These are phyloP conservation scores for Talaromyces nanjingensis DNA, from an alignment of 495 filamentous ascomycete species.

Conservation along the genomic window DNA sequence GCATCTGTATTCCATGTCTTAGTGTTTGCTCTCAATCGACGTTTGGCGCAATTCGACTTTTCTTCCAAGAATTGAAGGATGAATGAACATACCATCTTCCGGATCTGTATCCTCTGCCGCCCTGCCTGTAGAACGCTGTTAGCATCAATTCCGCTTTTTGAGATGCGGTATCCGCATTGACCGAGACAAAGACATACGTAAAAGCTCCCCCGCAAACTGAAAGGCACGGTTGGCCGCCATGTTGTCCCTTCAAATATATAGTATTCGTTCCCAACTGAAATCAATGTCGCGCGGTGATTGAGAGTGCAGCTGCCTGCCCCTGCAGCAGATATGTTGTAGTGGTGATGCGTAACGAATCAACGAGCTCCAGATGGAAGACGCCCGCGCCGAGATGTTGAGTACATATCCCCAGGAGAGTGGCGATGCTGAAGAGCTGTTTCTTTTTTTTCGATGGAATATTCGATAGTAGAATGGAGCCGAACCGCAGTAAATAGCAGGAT, in stretches of 20 bases:
- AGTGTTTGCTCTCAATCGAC: background rate
- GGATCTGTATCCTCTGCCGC: constrained; percentile 37
- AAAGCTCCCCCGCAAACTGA: constrained; percentile 30
- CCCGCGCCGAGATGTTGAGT: constrained; percentile 2
- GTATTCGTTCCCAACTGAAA: background rate
- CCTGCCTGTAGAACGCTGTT: constrained; percentile 21
- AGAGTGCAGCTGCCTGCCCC: background rate
- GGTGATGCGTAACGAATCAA: background rate
- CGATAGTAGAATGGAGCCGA: no score
- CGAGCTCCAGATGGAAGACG: constrained; percentile 8
- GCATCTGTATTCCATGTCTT: constrained; percentile 26
- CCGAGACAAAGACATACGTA: constrained; percentile 25
- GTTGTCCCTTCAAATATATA: constrained; percentile 9
- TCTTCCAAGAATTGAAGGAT: background rate
- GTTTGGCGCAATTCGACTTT: background rate
- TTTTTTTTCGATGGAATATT: no score
- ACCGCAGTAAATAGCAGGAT: no score
- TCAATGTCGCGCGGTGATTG: background rate
- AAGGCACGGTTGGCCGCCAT: constrained; percentile 36
- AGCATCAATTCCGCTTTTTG: constrained; percentile 6
- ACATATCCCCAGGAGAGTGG: background rate
- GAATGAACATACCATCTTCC: constrained; percentile 40
- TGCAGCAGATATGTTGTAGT: background rate
- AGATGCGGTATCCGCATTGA: background rate
- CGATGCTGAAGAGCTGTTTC: background rate